Evolutionary conservation across 2,329 filamentous ascomycete genomes (phyloP).

Genomic region (Hymenoscyphus repandus): DNA sequence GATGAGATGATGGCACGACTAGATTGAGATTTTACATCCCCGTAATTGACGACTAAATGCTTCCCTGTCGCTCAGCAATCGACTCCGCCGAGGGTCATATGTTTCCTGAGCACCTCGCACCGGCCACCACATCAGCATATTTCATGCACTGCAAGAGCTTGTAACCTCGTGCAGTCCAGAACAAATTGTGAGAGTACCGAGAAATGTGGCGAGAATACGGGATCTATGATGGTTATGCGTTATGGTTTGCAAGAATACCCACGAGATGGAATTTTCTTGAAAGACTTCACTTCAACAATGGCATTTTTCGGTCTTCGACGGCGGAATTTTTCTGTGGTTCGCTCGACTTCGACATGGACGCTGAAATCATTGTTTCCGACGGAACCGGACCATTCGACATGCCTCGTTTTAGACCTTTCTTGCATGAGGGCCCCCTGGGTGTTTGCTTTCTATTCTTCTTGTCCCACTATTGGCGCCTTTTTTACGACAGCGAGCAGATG

Average conservation of each 20-base stretch:
- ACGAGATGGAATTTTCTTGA: conserved; percentile 23
- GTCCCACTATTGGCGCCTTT: conserved; percentile 28
- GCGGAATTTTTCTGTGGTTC: conserved; percentile 17
- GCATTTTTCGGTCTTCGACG: conserved; percentile 20
- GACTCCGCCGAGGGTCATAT: conserved; percentile 24
- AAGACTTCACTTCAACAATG: conserved; percentile 11
- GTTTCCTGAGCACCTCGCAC: conserved; percentile 27
- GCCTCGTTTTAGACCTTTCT: conserved; percentile 30
- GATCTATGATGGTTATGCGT: conserved; percentile 31
- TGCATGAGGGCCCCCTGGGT: conserved; percentile 28
- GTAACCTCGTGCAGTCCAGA: conserved; percentile 23
- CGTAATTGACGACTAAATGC: conserved; percentile 32
- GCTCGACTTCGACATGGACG: conserved; percentile 17
- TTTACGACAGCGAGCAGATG: conserved; percentile 25
- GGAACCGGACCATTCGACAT: conserved; percentile 22
- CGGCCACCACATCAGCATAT: conserved; percentile 24
- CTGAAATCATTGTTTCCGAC: conserved; percentile 21
- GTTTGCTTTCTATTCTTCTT: conserved; percentile 31
- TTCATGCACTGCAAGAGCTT: conserved; percentile 26
- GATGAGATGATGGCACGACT: conserved; percentile 97
- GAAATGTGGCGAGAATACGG: conserved; percentile 25
- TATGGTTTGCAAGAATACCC: conserved; percentile 31
- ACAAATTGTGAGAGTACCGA: conserved; percentile 28
- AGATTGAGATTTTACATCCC: conserved; percentile 59
- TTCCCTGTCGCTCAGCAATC: conserved; percentile 29